Percentiles rank a stretch among this genome's conserved stretches.
These are phyloP conservation scores for Syzygium grande DNA, from an alignment of 345 rosid species.

Conservation along the genomic window DNA sequence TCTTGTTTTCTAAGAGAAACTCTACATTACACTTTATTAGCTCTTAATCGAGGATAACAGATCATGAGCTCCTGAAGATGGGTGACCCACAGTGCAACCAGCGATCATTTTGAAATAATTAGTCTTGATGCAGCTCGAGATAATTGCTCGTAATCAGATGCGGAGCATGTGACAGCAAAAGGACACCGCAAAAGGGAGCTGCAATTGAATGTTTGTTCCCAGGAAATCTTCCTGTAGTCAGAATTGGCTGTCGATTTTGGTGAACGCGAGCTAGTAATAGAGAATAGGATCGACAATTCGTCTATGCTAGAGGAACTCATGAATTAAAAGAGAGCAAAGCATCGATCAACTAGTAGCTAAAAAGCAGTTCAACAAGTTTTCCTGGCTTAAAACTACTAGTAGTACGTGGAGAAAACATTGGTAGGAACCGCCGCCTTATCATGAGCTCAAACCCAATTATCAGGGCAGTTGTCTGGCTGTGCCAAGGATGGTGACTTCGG, in stretches of 20 bases:
- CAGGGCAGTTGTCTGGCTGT: background rate
- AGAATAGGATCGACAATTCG: background rate
- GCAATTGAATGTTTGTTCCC: background rate
- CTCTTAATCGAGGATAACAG: background rate
- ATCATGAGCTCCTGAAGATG: background rate
- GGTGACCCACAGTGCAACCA: background rate
- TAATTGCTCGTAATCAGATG: background rate
- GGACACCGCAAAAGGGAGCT: background rate
- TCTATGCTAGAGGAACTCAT: background rate
- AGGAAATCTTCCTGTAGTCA: background rate
- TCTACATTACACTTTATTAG: rapidly evolving
- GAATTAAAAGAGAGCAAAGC: background rate
- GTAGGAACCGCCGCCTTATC: background rate
- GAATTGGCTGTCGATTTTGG: background rate
- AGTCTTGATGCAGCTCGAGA: background rate
- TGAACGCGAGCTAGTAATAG: background rate
- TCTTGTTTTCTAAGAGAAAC: background rate
- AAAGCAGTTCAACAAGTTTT: background rate
- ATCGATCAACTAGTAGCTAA: background rate
- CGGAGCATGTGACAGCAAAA: background rate
- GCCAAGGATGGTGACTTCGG: background rate
- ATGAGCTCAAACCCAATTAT: background rate
- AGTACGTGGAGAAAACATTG: background rate
- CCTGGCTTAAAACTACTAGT: background rate
- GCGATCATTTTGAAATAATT: background rate